phyloP scores from a whole-genome alignment of 2,329 filamentous ascomycete species.

The Tolypocladium cylindrosporum region DNA sequence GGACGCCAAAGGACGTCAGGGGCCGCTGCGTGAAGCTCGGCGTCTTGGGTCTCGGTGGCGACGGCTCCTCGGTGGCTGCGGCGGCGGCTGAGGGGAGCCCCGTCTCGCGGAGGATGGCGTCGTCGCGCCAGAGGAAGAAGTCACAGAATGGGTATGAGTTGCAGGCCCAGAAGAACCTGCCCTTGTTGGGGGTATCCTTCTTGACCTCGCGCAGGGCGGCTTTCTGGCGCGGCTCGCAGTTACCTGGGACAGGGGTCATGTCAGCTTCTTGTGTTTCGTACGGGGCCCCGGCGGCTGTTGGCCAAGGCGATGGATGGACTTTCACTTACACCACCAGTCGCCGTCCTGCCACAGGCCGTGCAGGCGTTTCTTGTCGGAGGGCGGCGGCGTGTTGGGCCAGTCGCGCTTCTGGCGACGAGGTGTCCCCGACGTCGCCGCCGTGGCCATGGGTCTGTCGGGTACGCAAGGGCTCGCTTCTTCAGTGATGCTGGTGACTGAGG shows the following conservation, averaged over 20 bases:
- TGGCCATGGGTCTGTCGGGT: background rate
- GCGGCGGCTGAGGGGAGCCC: constrained; percentile 7
- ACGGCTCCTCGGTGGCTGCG: background rate
- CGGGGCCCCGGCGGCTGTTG: background rate
- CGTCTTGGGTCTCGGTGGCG: constrained; percentile 12
- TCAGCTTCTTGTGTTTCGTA: background rate
- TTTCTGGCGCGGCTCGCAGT: constrained; percentile 29
- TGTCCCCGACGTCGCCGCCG: background rate
- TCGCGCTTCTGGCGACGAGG: background rate
- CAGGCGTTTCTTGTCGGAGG: constrained; percentile 19
- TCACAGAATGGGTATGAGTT: constrained; percentile 23
- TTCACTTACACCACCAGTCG: constrained; percentile 29
- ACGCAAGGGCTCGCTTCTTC: too few species aligned
- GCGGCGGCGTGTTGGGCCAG: constrained; percentile 11
- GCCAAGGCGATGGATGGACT: constrained; percentile 4
- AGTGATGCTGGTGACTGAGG: background rate
- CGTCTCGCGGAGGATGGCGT: constrained; percentile 20
- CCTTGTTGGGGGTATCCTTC: constrained; percentile 28
- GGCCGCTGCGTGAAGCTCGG: constrained; percentile 18
- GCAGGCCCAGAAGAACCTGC: constrained; percentile 33
- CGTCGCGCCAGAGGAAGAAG: constrained; percentile 36
- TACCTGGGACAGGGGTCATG: constrained; percentile 18
- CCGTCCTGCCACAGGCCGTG: constrained; percentile 22
- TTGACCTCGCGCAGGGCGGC: constrained; percentile 25
- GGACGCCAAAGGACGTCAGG: constrained; percentile 19